These are phyloP conservation scores for Fraxinus floribunda DNA, from an alignment of 305 asterid species.

Conservation along the genomic window DNA sequence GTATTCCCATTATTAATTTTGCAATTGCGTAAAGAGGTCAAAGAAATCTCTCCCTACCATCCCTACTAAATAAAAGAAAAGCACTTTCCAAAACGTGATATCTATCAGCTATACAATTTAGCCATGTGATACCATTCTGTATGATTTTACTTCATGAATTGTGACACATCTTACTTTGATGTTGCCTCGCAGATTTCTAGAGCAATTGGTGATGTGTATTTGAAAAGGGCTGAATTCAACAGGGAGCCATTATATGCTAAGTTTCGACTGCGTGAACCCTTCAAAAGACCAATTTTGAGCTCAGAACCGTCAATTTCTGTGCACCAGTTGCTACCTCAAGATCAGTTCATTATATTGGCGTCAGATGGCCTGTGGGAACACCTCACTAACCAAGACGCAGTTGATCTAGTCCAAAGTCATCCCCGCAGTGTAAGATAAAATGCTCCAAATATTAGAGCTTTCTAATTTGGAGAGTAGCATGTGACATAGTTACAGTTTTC, in stretches of 20 bases:
- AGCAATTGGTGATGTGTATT: conserved; percentile 52
- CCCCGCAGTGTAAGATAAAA: conserved; percentile 39
- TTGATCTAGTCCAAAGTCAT: conserved; percentile 48
- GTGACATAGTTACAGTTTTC: neutral
- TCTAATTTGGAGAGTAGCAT: neutral
- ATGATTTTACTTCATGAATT: neutral
- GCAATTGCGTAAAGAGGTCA: neutral
- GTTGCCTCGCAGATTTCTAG: conserved; percentile 37
- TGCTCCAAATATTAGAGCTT: neutral
- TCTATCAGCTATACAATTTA: neutral
- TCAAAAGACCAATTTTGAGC: conserved; percentile 45
- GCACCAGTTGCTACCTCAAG: conserved; percentile 41
- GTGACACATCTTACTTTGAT: neutral
- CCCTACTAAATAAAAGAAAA: neutral
- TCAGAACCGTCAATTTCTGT: conserved; percentile 49
- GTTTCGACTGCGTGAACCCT: conserved; percentile 47
- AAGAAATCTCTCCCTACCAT: neutral
- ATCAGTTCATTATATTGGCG: conserved; percentile 49
- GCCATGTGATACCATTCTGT: neutral
- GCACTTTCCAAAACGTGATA: neutral
- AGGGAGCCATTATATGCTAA: conserved; percentile 50
- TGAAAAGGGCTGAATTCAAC: conserved; percentile 50
- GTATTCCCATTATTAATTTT: neutral
- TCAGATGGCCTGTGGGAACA: conserved; percentile 64
- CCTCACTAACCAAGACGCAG: conserved; percentile 51